These are phyloP conservation scores for Populus tomentosa DNA, from an alignment of 441 rosid species.

Conservation along the genomic window DNA sequence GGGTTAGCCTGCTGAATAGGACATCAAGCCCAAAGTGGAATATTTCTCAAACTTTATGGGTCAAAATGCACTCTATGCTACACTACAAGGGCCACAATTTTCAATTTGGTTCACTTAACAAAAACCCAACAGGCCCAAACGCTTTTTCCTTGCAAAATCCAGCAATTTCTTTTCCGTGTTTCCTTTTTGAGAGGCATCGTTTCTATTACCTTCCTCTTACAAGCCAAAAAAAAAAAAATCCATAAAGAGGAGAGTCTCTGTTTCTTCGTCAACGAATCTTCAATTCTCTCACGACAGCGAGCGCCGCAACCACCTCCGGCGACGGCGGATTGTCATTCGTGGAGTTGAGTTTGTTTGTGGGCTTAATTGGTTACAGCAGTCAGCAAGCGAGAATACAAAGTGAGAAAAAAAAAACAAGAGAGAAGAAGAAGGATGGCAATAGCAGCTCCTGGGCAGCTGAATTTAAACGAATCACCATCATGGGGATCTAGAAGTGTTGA, in stretches of 20 bases:
- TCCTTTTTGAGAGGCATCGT: not conserved
- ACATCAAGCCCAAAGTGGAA: no score
- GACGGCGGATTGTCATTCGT: not conserved
- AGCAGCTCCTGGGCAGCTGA: slow-evolving; percentile 71
- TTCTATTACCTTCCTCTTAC: no score
- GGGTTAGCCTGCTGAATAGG: no score
- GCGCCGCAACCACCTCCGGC: not conserved
- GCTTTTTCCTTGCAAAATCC: no score
- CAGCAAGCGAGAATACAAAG: not conserved
- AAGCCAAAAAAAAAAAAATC: not conserved
- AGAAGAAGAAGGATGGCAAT: slow-evolving; percentile 36
- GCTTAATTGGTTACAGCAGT: not conserved
- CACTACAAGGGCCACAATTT: not conserved
- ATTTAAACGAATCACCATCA: slow-evolving; percentile 58
- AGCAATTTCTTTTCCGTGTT: no score
- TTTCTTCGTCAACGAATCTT: not conserved
- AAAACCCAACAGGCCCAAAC: no score
- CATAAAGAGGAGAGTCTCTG: not conserved
- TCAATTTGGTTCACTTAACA: not conserved
- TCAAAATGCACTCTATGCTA: not conserved
- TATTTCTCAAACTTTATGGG: not conserved
- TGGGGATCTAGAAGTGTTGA: slow-evolving; percentile 92
- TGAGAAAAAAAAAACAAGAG: not conserved
- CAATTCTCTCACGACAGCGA: not conserved
- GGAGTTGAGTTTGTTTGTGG: not conserved